Conservation (phyloP, 306 rosid species). For the Echinosophora koreensis region DNA sequence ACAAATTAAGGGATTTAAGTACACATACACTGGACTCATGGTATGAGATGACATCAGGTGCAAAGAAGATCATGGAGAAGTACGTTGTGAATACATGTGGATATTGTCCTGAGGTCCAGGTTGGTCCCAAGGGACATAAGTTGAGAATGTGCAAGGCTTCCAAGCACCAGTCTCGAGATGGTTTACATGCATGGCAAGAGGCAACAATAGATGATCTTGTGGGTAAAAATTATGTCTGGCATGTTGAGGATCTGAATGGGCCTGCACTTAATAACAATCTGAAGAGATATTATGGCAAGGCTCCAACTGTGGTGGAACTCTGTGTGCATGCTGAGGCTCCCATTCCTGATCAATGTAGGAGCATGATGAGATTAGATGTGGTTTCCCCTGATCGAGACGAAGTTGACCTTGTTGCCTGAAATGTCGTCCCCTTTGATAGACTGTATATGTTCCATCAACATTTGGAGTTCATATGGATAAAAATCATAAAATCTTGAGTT, state of each 20-base stretch:
- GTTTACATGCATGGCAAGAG: conserved; percentile 95
- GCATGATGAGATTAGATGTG: conserved; percentile 94
- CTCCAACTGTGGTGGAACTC: conserved; percentile 90
- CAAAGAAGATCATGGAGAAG: conserved; percentile 77
- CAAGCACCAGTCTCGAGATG: conserved; percentile 89
- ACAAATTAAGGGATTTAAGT: conserved; percentile 54
- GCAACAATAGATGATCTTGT: conserved; percentile 76
- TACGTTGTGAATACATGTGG: conserved; percentile 80
- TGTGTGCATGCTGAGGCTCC: conserved; percentile 87
- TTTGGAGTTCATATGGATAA: conserved; percentile 25
- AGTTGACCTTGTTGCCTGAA: conserved; percentile 76
- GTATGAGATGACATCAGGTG: conserved; percentile 80
- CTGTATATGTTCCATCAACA: conserved; percentile 17
- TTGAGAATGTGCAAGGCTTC: conserved; percentile 88
- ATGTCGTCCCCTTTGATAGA: conserved; percentile 13
- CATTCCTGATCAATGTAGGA: conserved; percentile 67
- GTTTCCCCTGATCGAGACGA: conserved; percentile 82
- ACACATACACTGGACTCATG: conserved; percentile 64
- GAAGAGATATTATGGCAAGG: conserved; percentile 89
- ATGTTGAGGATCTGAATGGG: conserved; percentile 64
- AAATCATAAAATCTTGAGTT: conserved; percentile 18
- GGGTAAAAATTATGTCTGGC: conserved; percentile 87
- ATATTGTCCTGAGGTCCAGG: conserved; percentile 87
- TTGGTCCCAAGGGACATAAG: conserved; percentile 91
- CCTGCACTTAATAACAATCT: conserved; percentile 74